A percentile compares a stretch with the other conserved stretches of the same genome.
Evolutionary conservation across 2,329 filamentous ascomycete species (phyloP).

Genomic region (Colletotrichum camelliae): DNA sequence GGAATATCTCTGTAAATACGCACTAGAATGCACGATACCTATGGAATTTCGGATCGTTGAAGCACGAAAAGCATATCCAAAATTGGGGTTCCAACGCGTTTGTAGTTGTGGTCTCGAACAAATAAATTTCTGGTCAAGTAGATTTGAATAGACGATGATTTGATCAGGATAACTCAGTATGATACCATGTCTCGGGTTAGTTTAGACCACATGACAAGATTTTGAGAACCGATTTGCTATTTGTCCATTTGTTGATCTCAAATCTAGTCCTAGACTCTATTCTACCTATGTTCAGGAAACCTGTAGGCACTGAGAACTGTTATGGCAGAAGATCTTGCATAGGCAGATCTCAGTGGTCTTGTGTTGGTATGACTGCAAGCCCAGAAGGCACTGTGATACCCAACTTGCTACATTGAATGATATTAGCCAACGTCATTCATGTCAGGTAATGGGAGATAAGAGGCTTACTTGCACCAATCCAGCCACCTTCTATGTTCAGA

Average conservation of each 20-base stretch:
- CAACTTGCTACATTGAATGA: background rate
- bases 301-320: background rate
- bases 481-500: background rate
- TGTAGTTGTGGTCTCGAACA: background rate
- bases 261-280: background rate
- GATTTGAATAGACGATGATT: background rate
- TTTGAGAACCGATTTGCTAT: rapidly evolving
- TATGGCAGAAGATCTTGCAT: background rate
- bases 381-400: background rate
- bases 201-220: background rate
- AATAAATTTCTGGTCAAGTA: background rate
- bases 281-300: rapidly evolving
- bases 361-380: background rate
- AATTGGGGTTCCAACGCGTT: background rate
- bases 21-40: background rate
- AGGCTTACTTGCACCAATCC: background rate
- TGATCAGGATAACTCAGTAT: background rate
- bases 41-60: background rate
- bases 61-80: rapidly evolving
- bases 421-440: background rate
- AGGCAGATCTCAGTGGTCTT: background rate
- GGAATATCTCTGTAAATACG: background rate
- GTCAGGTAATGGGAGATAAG: background rate
- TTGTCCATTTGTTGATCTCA: rapidly evolving
- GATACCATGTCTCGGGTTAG: background rate